phyloP scores from a whole-genome alignment of 2,329 filamentous ascomycete genomes.

The Ophiostoma ulmi region DNA sequence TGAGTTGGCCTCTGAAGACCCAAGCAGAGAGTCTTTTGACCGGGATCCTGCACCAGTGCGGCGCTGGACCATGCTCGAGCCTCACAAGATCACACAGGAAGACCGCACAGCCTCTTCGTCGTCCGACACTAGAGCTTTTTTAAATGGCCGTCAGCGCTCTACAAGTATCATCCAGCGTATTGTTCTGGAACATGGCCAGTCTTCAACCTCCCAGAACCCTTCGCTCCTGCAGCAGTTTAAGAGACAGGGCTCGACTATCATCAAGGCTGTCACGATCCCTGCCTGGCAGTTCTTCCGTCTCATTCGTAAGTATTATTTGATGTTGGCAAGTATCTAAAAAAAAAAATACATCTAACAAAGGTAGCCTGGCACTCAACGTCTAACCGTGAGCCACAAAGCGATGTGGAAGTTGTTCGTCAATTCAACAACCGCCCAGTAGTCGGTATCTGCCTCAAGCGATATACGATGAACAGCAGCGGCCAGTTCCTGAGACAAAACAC shows the following conservation, averaged over 20 bases:
- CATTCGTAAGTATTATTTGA: slow-evolving; percentile 59
- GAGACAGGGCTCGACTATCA: slow-evolving; percentile 46
- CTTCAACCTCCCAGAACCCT: slow-evolving; percentile 38
- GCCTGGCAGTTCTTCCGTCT: slow-evolving; percentile 97
- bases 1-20: background rate
- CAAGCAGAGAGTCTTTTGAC: slow-evolving; percentile 24
- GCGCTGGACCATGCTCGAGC: slow-evolving; percentile 34
- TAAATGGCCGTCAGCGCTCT: slow-evolving; percentile 42
- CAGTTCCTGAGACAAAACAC: slow-evolving; percentile 68
- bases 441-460: slow-evolving; percentile 89
- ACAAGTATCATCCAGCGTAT: slow-evolving; percentile 59
- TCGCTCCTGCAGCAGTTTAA: slow-evolving; percentile 43
- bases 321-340: background rate
- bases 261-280: slow-evolving; percentile 86
- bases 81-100: slow-evolving; percentile 1
- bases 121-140: background rate
- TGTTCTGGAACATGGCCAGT: slow-evolving; percentile 47
- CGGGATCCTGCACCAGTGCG: slow-evolving; percentile 31
- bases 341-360: slow-evolving; percentile 26
- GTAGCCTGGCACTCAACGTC: slow-evolving; percentile 75
- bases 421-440: slow-evolving; percentile 82
- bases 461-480: slow-evolving; percentile 67
- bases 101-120: slow-evolving; percentile 27
- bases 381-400: slow-evolving; percentile 51
- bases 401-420: slow-evolving; percentile 81